These are phyloP conservation scores for Gracilariopsis chorda DNA, from an alignment of 23 red algal genomes.

Conservation along the genomic window DNA sequence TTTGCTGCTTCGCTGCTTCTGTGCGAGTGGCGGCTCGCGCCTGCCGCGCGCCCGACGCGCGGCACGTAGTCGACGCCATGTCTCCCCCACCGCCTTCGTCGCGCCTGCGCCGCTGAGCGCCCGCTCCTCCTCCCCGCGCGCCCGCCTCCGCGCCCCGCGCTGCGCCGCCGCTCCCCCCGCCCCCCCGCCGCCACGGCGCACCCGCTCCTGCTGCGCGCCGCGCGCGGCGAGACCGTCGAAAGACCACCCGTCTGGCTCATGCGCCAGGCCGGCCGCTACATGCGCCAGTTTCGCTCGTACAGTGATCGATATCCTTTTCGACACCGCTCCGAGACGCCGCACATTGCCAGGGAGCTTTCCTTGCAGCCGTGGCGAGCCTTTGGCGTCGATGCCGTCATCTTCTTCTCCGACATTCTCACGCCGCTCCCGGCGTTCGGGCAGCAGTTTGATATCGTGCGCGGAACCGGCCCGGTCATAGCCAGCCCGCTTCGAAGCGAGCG, in stretches of 20 bases:
- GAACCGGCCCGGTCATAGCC: slow-evolving; percentile 62
- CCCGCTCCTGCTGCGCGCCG: slow-evolving; percentile 76
- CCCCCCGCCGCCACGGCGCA: background rate
- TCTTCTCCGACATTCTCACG: slow-evolving; percentile 96
- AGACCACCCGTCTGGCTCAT: slow-evolving; percentile 96
- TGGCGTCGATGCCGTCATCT: slow-evolving; percentile 80
- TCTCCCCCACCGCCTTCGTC: background rate
- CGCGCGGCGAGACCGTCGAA: slow-evolving; percentile 42
- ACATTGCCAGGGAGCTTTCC: slow-evolving; percentile 85
- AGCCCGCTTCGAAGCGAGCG: slow-evolving; percentile 42
- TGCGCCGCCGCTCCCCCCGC: background rate
- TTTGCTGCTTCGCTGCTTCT: background rate
- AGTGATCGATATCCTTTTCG: slow-evolving; percentile 76
- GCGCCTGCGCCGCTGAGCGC: too few relatives aligned
- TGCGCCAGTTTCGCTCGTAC: slow-evolving; percentile 81
- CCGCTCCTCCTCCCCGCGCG: background rate
- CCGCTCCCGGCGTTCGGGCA: slow-evolving; percentile 82
- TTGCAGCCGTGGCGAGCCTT: slow-evolving; percentile 88
- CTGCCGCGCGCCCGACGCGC: background rate
- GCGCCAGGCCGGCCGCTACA: slow-evolving; percentile 96
- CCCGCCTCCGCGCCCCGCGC: background rate
- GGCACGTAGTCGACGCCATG: background rate
- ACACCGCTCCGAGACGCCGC: slow-evolving; percentile 77
- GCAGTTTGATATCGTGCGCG: slow-evolving; percentile 77
- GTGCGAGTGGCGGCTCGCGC: background rate